phyloP scores from a whole-genome alignment of 2,329 filamentous ascomycete species.

The Monilinia laxa region DNA sequence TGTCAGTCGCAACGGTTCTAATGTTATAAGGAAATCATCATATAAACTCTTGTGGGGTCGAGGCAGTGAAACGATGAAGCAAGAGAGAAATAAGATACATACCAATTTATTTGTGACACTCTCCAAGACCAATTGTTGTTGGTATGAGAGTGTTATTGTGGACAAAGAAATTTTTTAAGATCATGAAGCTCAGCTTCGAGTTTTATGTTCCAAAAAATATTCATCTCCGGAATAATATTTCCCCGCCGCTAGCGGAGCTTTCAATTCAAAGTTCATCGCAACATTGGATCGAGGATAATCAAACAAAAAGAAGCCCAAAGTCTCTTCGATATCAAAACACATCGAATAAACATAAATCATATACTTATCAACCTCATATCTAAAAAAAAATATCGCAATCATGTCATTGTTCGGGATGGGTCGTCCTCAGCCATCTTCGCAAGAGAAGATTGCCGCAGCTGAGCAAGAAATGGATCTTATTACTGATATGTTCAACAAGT shows the following conservation, averaged over 20 bases:
- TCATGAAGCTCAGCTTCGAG: neutral
- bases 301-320: neutral
- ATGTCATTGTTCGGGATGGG: slow-evolving; percentile 75
- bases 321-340: neutral
- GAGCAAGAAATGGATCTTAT: slow-evolving; percentile 98
- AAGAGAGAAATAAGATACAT: neutral
- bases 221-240: slow-evolving; percentile 3
- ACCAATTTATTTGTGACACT: neutral
- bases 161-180: neutral
- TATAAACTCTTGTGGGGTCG: slow-evolving; percentile 26
- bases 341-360: neutral
- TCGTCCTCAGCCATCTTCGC: slow-evolving; percentile 83
- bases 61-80: neutral
- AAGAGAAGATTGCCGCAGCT: slow-evolving; percentile 94
- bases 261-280: slow-evolving; percentile 12
- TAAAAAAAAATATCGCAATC: slow-evolving; percentile 36
- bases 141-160: slow-evolving; percentile 16
- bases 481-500: slow-evolving; percentile 98
- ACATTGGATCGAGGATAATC: slow-evolving; percentile 1
- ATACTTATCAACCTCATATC: neutral
- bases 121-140: slow-evolving; percentile 6
- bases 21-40: slow-evolving; percentile 54
- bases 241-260: slow-evolving; percentile 14
- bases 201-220: slow-evolving; percentile 16
- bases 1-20: slow-evolving; percentile 62